Base-by-base conservation (phyloP, 2,329 filamentous ascomycete species). In the Pezicula neosporulosa region DNA sequence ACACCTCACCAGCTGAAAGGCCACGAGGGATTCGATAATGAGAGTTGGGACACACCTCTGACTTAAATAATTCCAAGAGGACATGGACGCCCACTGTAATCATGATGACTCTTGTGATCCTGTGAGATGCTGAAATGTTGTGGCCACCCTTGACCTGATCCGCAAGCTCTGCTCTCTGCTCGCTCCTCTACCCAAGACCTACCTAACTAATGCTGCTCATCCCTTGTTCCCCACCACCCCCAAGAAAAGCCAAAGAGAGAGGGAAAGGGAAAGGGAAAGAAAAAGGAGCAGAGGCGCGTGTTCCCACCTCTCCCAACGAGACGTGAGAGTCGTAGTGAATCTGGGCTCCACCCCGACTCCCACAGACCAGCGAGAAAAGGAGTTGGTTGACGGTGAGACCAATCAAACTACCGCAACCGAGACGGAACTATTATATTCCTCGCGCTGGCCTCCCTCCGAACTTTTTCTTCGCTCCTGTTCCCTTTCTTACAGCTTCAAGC, bases 321-420 rank as follows among this genome's bases (percentile, higher is more conserved):
- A 18, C 13, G 39, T 19, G 39, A 27, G 13, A 28, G 10, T 12
- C 42, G 27, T 13, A 6, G 42, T 6, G 9, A 18, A 28, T 44
- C 13, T 44, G n/a, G 28, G 15, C 42, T 15, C 42, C 28, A 27
- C 7, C 16, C 27, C 41, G 18, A 44, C 41, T 15, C 41, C 41
- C 21, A 44, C 21, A 19, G 21, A 44, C 18, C 19, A 27, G 41
- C 7, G 15, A 27, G 27, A 44, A 44, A 44, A 15, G 21, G 24
- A 24, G 41, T 44, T 44, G 41, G 42, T 44, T 44, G 42, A 44
- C 42, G 19, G 42, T 44, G 42, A 44, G 42, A 44, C 42, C 42
- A 44, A 44, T 44, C 42, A 44, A 15, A 28, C 42, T 44, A 30
- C 21, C 19, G 21, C 42, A 44, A 28, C 42, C 42, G 21, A 30